Evolutionary conservation across 805 yeast genomes (phyloP), one percentile per base, ranked within the genome.

Genomic region (Scheffersomyces ergatensis): DNA sequence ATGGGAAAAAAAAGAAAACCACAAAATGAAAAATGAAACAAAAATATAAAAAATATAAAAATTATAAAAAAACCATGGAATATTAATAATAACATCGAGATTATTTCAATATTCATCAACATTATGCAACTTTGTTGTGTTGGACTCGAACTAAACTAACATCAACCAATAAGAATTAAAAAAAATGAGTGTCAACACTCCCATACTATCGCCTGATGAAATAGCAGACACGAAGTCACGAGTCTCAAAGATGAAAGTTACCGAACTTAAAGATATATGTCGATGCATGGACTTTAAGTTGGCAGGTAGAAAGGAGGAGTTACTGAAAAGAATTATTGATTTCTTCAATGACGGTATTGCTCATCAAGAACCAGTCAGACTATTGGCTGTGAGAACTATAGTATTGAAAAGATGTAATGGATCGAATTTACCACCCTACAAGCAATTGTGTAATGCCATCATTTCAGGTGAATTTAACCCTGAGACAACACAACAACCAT

Each of bases 221-320:
- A 34, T 39, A 29, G 38, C 37, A 17, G 52, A 49, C 27, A 51
- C 55, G 13, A 32, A 48, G 33, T 18, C 23, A 11, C 40, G 45
- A 20, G 26, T 51, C 13, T 18, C 37, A 11, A 29, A 37, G 11
- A 45, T 78, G 47, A 76, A 74, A 48, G 78, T 81, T 2, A 60
- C 72, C 0, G 77, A 76, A 40, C 64, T 83, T 40, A 82, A 81
- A 56, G 70, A 63, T 15, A 52, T 83, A 1, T 74, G 82, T 26
- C 66, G 77, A 33, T 52, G 79, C 1, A 52, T 81, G 14, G 74
- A 75, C 2, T 58, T 83, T 15, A 60, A 78, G 2, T 50, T 65
- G 8, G 53, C 72, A 5, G 95, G 93, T 1, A 64, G 80, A 29
- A 88, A 87, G 58, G 72, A 74, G 16, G 83, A 77, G 25, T 59